A percentile compares a stretch with the other conserved stretches of the same genome.
phyloP scores from a whole-genome alignment of 192 early-diverging fungal species.

The Paraglomus occultum region DNA sequence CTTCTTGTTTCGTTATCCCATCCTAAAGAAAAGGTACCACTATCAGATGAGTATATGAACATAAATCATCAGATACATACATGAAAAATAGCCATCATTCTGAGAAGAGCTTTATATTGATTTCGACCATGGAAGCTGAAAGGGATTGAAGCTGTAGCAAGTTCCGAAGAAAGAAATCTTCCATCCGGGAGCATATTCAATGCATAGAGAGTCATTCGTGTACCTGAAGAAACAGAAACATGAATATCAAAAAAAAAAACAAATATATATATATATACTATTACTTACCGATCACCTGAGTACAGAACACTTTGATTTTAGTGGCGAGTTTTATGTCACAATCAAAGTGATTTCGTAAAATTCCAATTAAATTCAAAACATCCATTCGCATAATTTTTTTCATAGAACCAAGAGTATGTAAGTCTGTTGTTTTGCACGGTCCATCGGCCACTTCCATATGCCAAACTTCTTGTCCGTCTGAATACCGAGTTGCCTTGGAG shows the following conservation, averaged over 20 bases:
- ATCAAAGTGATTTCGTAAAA: slow-evolving; percentile 26
- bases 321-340: slow-evolving; percentile 14
- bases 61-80: slow-evolving; percentile 1
- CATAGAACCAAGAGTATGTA: background rate
- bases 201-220: slow-evolving; percentile 22
- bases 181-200: slow-evolving; percentile 25
- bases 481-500: background rate
- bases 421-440: slow-evolving; percentile 8
- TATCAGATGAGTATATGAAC: slow-evolving; percentile 3
- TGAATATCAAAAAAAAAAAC: slow-evolving; percentile 27
- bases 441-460: slow-evolving; percentile 12
- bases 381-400: slow-evolving; percentile 26
- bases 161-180: slow-evolving; percentile 8
- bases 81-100: slow-evolving; percentile 28
- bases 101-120: slow-evolving; percentile 14
- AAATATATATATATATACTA: slow-evolving; percentile 12
- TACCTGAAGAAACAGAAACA: slow-evolving; percentile 22
- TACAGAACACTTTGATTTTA: slow-evolving; percentile 11
- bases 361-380: slow-evolving; percentile 25
- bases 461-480: slow-evolving; percentile 4
- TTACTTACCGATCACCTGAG: slow-evolving; percentile 25
- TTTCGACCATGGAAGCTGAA: slow-evolving; percentile 24
- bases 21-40: slow-evolving; percentile 7
- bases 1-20: slow-evolving; percentile 20
- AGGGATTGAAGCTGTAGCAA: background rate